Percentiles rank a stretch among this genome's conserved stretches.
Evolutionary conservation across 257 asterid genomes (phyloP).

Genomic region (Handroanthus guayacan): DNA sequence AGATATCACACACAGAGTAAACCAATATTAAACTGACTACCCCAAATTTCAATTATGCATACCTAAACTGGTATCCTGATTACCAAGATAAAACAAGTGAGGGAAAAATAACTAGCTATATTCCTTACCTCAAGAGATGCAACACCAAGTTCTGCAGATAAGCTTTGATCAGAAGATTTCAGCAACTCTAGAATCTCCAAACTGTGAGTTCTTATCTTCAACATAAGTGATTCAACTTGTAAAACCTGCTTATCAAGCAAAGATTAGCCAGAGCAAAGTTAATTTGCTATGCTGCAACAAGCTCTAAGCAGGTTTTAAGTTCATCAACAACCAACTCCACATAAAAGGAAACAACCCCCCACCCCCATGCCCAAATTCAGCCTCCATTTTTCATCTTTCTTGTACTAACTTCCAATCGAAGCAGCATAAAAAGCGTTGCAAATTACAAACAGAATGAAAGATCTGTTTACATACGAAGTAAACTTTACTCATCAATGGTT

Average conservation of each 20-base stretch:
- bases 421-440: conserved; percentile 18
- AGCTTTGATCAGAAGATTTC: conserved; percentile 57
- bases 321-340: neutral
- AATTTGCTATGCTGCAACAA: neutral
- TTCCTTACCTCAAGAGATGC: conserved; percentile 76
- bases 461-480: conserved; percentile 68
- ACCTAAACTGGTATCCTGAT: neutral
- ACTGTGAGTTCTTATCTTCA: conserved; percentile 53
- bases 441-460: neutral
- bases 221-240: conserved; percentile 71
- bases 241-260: conserved; percentile 61
- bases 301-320: neutral
- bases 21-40: conserved; percentile 27
- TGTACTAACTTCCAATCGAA: neutral
- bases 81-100: conserved; percentile 5
- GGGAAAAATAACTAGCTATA: conserved; percentile 23
- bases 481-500: conserved; percentile 81
- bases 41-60: conserved; percentile 26
- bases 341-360: conserved; percentile 14
- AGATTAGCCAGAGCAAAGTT: conserved; percentile 19
- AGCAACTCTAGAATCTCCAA: conserved; percentile 74
- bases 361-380: neutral
- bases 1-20: conserved; percentile 24
- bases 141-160: conserved; percentile 56
- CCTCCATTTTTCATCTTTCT: too few species aligned